Evolutionary conservation across 495 filamentous ascomycete species (phyloP).

Genomic region (Amorphotheca resinae): DNA sequence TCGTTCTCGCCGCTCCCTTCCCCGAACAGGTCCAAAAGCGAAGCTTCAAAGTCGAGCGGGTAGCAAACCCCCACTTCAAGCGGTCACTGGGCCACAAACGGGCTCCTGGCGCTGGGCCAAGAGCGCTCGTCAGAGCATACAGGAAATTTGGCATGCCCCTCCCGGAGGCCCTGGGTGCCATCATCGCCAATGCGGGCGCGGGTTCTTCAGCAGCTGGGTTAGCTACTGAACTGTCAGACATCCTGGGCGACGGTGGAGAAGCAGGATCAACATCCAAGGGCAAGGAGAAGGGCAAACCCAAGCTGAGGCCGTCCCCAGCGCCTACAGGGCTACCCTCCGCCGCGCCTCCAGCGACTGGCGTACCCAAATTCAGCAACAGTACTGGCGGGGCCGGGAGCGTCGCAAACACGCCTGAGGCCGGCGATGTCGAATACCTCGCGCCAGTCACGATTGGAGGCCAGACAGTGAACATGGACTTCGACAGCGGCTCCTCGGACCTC

Average conservation of each 20-base stretch:
- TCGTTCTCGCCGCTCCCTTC: constrained; percentile 24
- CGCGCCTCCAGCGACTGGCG: constrained; percentile 1
- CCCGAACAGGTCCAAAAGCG: constrained; percentile 11
- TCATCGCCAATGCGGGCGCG: constrained; percentile 10
- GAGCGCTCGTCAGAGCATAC: constrained; percentile 47
- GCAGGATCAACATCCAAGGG: background rate
- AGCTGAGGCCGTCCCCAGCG: constrained; percentile 8
- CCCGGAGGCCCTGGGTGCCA: constrained; percentile 27
- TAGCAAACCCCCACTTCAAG: constrained; percentile 38
- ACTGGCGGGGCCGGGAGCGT: constrained; percentile 41
- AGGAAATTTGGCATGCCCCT: constrained; percentile 46
- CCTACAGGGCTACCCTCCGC: constrained; percentile 13
- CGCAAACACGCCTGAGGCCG: constrained; percentile 43
- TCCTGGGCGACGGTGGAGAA: background rate
- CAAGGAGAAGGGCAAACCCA: constrained; percentile 11
- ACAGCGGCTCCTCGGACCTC: constrained; percentile 73
- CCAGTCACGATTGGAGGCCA: constrained; percentile 67
- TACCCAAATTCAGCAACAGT: constrained; percentile 2
- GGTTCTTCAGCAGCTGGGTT: background rate
- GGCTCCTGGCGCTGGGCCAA: constrained; percentile 35
- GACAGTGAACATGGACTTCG: constrained; percentile 62
- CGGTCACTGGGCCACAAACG: constrained; percentile 10
- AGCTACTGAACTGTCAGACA: background rate
- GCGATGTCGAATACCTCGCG: constrained; percentile 61
- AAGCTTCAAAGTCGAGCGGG: constrained; percentile 46